Evolutionary conservation across 2,329 filamentous ascomycete species (phyloP).

Genomic region (Penicillium occitanis): DNA sequence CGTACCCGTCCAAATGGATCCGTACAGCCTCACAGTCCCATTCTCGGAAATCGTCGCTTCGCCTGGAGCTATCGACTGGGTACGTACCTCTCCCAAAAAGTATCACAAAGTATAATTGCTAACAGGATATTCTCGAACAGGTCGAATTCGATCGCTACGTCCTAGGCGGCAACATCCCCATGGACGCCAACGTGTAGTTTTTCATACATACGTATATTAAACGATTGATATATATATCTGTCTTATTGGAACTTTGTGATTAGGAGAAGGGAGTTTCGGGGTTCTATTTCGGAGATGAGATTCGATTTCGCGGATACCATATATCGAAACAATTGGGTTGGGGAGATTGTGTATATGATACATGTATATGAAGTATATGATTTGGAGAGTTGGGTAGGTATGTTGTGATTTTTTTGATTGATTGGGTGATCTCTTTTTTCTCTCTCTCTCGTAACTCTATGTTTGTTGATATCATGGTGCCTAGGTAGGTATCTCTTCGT

Average conservation of each 20-base stretch:
- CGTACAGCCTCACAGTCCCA: conserved; percentile 17
- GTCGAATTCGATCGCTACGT: conserved; percentile 21
- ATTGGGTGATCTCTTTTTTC: too few relatives aligned
- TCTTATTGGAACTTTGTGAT: background rate
- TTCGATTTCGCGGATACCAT: background rate
- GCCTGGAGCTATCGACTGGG: conserved; percentile 21
- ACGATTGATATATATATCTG: background rate
- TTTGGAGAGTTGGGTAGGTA: background rate
- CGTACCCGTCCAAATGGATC: conserved; percentile 3
- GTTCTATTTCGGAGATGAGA: background rate
- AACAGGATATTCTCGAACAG: conserved; percentile 2
- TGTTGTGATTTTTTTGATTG: background rate
- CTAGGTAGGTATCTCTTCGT: too few relatives aligned
- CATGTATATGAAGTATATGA: background rate
- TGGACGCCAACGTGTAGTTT: conserved; percentile 8
- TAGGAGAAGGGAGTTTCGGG: background rate
- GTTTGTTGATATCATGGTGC: background rate
- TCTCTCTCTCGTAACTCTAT: background rate
- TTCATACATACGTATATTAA: background rate
- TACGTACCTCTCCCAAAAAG: background rate
- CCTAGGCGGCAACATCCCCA: conserved; percentile 13
- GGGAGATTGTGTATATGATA: background rate
- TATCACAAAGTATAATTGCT: conserved; percentile 6
- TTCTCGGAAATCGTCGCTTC: conserved; percentile 22
- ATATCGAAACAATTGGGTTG: background rate